Conservation (phyloP, 2,329 filamentous ascomycete genomes). For the Chalaropsis ovoidea region DNA sequence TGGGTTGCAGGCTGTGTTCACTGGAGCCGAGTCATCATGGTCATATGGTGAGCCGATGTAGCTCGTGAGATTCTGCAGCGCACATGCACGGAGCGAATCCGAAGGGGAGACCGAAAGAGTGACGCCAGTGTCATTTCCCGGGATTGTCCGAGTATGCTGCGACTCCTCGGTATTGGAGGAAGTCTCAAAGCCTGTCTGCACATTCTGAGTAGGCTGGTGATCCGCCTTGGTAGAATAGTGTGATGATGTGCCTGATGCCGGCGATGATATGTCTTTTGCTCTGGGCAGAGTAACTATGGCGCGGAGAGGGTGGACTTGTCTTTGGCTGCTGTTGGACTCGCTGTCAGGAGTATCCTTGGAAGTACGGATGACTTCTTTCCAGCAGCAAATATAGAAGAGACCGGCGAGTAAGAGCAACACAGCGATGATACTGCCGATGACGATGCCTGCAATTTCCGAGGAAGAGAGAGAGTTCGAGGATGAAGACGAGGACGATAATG, state of each 20-base stretch:
- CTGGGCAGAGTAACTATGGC: background rate
- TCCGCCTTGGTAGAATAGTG: background rate
- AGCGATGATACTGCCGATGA: background rate
- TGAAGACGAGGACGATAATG: background rate
- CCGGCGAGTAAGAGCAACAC: constrained; percentile 1
- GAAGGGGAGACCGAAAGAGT: background rate
- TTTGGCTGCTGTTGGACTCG: background rate
- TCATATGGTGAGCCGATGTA: background rate
- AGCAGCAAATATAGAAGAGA: constrained; percentile 15
- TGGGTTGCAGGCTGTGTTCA: no score
- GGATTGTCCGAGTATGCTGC: no score
- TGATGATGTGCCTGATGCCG: background rate
- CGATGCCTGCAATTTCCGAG: constrained; percentile 17
- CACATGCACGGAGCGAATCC: background rate
- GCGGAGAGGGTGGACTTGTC: background rate
- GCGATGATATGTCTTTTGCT: background rate
- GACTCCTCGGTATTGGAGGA: background rate
- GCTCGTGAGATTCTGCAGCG: background rate
- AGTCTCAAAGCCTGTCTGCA: background rate
- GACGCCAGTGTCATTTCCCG: background rate
- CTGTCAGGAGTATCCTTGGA: background rate
- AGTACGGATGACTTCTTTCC: background rate
- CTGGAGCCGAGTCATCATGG: background rate
- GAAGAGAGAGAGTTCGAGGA: background rate
- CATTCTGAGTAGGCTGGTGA: background rate